phyloP scores from a whole-genome alignment of 2,329 filamentous ascomycete species.

The Cytospora mali region DNA sequence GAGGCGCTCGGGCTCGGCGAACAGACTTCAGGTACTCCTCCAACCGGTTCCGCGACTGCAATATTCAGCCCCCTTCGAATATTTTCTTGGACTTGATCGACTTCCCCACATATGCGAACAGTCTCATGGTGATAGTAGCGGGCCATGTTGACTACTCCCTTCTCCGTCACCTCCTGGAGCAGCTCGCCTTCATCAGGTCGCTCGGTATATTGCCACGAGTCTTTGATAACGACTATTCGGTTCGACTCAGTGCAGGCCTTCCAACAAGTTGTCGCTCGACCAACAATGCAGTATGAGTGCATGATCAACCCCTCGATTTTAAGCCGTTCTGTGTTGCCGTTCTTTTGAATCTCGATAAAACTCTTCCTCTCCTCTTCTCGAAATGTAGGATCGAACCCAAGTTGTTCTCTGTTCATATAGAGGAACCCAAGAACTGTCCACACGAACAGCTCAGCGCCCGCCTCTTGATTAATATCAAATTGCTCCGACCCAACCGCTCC shows the following conservation, averaged over 20 bases:
- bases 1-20: too few species aligned
- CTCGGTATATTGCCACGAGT: too few species aligned
- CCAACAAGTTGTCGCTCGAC: conserved; percentile 45
- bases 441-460: conserved; percentile 38
- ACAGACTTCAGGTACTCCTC: conserved; percentile 26
- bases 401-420: conserved; percentile 42
- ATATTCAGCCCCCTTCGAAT: conserved; percentile 40
- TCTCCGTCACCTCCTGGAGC: conserved; percentile 37
- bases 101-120: conserved; percentile 9
- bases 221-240: conserved; percentile 37
- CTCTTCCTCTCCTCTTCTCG: conserved; percentile 36
- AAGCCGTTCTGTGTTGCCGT: conserved; percentile 42
- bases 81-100: conserved; percentile 37
- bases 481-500: conserved; percentile 47
- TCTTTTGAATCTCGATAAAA: conserved; percentile 44
- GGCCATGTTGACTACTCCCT: conserved; percentile 20
- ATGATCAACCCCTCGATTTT: conserved; percentile 43
- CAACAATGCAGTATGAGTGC: conserved; percentile 38
- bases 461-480: conserved; percentile 54
- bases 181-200: conserved; percentile 41
- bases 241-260: conserved; percentile 40
- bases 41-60: too few species aligned
- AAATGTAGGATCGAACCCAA: conserved; percentile 50
- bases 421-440: conserved; percentile 46
- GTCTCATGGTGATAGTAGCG: conserved; percentile 23